Base-by-base conservation (phyloP, 495 filamentous ascomycete genomes). In the Daldinia loculata region DNA sequence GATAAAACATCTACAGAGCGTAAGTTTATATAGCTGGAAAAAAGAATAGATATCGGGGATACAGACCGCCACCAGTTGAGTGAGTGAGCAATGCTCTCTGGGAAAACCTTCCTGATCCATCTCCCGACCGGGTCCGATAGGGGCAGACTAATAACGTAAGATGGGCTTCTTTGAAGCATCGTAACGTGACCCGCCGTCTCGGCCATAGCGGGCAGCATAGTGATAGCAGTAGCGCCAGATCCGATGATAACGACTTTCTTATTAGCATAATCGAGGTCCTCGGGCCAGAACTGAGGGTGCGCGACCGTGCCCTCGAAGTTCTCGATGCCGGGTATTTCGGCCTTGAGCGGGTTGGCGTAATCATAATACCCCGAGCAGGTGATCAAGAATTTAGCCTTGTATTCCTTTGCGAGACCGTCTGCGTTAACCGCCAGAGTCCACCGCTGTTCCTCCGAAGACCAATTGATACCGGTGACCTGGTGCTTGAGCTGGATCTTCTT, bases 321-420 rank as follows among this genome's bases (percentile, higher is more conserved):
- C 0, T 86, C 82, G 57, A 91, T 78, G 8, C 86, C 87, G 0
- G 88, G 88, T 52, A 91, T 92, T 12, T 77, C 74, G 17, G 84
- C 76, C 32, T 87, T 62, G 29, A 90, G 71, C 0, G 89, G 85
- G 62, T 85, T 77, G 32, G 86, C 73, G 79, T 92, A 92, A 74
- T 89, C 84, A 75, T 89, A 90, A 78, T 92, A 92, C 12, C 90
- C 90, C 0, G 86, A 88, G 74, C 86, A 85, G 66, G 84, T 76
- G 58, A 92, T 78, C 38, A 91, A 39, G 77, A 89, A 91, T 36
- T 83, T 84, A 2, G 86, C 80, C 45, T 78, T 84, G 66, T 84
- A 74, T 15, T 75, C 77, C 45, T 80, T 87, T 43, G 80, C 71
- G 39, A 76, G 64, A 4, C 82, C 85, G 19, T 86, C 80, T 1